These are phyloP conservation scores for Gastrodia elata DNA, from an alignment of 106 monocot species.

Conservation along the genomic window DNA sequence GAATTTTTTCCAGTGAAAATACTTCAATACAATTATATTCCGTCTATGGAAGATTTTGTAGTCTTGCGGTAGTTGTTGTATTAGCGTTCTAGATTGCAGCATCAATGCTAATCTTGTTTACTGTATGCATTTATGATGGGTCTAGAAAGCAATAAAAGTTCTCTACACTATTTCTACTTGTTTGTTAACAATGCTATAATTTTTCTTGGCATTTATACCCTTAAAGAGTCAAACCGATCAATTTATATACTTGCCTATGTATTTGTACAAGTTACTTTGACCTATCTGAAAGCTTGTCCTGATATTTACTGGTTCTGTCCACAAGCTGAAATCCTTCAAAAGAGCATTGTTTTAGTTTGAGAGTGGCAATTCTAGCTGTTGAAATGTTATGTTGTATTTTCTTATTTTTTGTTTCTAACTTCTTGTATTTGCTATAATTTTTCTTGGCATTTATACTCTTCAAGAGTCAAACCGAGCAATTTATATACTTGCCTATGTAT, in stretches of 20 bases:
- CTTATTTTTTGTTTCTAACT: not conserved
- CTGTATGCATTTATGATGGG: not conserved
- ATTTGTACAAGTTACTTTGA: not conserved
- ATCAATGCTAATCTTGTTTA: not conserved
- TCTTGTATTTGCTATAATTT: too few species aligned
- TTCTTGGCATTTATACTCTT: not conserved
- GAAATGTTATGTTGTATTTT: not conserved
- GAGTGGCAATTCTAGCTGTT: not conserved
- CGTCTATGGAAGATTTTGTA: too few species aligned
- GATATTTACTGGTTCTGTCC: not conserved
- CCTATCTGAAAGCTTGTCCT: not conserved
- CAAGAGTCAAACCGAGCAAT: not conserved
- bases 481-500: not conserved
- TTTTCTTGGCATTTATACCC: not conserved
- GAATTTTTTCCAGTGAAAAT: not conserved
- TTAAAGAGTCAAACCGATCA: not conserved
- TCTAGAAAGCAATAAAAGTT: not conserved
- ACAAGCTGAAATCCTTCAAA: not conserved
- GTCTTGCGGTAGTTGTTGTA: not conserved
- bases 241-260: not conserved
- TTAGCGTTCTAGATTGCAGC: not conserved
- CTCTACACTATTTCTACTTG: too few species aligned
- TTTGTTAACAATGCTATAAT: too few species aligned
- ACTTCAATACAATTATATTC: not conserved
- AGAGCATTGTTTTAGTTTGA: not conserved